Percentiles rank a stretch among this genome's conserved stretches.
Evolutionary conservation across 495 filamentous ascomycete species (phyloP).

Genomic region (Clavariopsis aquatica): DNA sequence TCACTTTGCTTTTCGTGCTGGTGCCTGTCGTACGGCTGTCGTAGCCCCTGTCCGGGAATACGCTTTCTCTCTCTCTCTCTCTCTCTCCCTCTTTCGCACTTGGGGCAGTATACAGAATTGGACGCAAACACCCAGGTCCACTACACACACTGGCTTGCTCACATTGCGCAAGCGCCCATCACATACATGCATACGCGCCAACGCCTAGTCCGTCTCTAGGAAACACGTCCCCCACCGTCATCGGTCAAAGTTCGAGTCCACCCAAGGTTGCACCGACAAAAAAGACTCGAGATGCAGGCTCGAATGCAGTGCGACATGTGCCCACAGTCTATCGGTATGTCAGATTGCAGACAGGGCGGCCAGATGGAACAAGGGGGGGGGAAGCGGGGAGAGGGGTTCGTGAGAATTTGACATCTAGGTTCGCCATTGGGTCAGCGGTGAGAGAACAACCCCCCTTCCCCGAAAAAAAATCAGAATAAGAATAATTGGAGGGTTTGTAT

Average conservation of each 20-base stretch:
- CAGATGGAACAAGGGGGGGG: no score
- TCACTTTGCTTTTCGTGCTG: no score
- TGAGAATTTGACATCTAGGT: background rate
- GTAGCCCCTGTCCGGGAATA: background rate
- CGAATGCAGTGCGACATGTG: conserved; percentile 23
- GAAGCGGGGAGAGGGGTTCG: background rate
- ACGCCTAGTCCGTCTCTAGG: no score
- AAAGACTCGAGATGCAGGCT: conserved; percentile 12
- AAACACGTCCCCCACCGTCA: background rate
- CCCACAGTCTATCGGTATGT: conserved; percentile 1
- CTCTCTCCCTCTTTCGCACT: background rate
- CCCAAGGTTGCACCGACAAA: background rate
- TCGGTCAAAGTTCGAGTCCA: conserved; percentile 12
- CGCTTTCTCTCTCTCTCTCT: background rate
- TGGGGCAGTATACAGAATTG: background rate
- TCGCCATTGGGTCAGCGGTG: background rate
- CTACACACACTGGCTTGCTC: no score
- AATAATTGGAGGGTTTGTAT: conserved; percentile 11
- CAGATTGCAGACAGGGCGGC: no score
- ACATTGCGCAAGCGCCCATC: conserved; percentile 13
- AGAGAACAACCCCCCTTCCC: no score
- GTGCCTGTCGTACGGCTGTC: background rate
- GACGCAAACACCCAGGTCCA: conserved; percentile 17
- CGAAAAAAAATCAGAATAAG: no score
- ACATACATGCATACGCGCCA: conserved; percentile 36